phyloP scores from a whole-genome alignment of 805 yeast species.

The Yarrowia sp. region DNA sequence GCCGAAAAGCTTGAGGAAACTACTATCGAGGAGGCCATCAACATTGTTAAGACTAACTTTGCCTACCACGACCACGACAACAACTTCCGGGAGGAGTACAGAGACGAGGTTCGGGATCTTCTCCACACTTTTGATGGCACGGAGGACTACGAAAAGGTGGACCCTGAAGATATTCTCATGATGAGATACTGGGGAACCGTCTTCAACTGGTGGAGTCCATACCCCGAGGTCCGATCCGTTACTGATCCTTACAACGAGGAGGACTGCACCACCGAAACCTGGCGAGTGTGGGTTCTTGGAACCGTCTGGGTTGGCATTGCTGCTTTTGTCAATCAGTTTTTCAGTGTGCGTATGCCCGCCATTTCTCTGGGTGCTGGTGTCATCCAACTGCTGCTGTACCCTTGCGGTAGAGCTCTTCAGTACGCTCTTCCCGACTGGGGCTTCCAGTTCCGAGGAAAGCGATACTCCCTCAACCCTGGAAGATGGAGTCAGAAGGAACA shows the following conservation, averaged over 20 bases:
- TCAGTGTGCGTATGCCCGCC: constrained; percentile 51
- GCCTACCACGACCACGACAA: constrained; percentile 47
- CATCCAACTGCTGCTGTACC: constrained; percentile 56
- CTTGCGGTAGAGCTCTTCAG: constrained; percentile 44
- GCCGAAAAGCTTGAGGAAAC: constrained; percentile 42
- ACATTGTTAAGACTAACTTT: constrained; percentile 42
- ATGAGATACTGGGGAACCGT: constrained; percentile 15
- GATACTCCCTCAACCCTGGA: constrained; percentile 54
- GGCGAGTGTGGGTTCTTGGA: constrained; percentile 52
- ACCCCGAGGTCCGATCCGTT: constrained; percentile 57
- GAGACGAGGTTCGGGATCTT: constrained; percentile 24
- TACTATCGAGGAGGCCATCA: constrained; percentile 41
- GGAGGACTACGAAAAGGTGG: background rate
- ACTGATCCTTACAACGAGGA: constrained; percentile 47
- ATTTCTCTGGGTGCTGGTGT: constrained; percentile 49
- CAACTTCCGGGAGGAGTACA: constrained; percentile 44
- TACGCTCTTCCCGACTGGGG: constrained; percentile 37
- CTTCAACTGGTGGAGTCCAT: constrained; percentile 42
- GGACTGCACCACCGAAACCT: constrained; percentile 45
- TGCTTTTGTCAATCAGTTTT: constrained; percentile 46
- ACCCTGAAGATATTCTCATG: constrained; percentile 4
- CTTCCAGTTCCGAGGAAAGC: constrained; percentile 41
- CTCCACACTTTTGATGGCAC: constrained; percentile 3
- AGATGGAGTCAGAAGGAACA: constrained; percentile 66
- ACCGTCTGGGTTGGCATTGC: constrained; percentile 53